These are phyloP conservation scores for Yamadazyma sp. DNA, from an alignment of 1,139 yeast genomes.

Conservation along the genomic window DNA sequence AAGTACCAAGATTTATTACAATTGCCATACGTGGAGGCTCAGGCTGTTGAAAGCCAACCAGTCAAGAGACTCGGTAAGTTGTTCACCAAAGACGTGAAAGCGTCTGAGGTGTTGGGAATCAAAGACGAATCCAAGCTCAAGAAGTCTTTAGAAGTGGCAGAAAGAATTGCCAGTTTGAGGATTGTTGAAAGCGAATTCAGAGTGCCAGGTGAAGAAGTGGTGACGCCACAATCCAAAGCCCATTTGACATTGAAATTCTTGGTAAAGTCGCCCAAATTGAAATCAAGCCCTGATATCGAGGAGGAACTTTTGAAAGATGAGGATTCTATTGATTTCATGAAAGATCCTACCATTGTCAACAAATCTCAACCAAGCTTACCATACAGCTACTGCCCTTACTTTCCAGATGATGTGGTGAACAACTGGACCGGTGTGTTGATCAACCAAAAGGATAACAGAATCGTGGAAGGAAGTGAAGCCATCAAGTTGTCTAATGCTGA, in stretches of 20 bases:
- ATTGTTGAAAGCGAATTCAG: constrained; percentile 70
- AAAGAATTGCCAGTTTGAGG: constrained; percentile 67
- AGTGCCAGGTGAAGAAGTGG: constrained; percentile 83
- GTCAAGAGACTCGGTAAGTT: constrained; percentile 68
- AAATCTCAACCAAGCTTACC: constrained; percentile 68
- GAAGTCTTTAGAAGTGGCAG: constrained; percentile 59
- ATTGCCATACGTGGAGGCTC: constrained; percentile 67
- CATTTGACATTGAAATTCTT: constrained; percentile 75
- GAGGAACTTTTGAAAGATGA: constrained; percentile 38
- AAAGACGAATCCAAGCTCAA: constrained; percentile 43
- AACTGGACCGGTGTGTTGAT: constrained; percentile 71
- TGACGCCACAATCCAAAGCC: constrained; percentile 74
- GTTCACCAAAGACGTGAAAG: constrained; percentile 51
- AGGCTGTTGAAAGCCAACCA: constrained; percentile 41
- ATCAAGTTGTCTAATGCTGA: constrained; percentile 53
- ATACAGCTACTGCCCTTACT: constrained; percentile 65
- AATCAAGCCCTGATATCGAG: constrained; percentile 53
- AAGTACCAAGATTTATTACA: constrained; percentile 69
- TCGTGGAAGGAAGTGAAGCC: constrained; percentile 64
- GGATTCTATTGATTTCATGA: constrained; percentile 63
- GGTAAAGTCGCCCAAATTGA: constrained; percentile 68
- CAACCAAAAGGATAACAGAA: constrained; percentile 73
- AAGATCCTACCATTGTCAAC: constrained; percentile 70
- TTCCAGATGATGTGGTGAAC: constrained; percentile 56
- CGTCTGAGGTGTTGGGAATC: constrained; percentile 57